Conservation (phyloP, 345 rosid genomes). For the Abelmoschus esculentus region DNA sequence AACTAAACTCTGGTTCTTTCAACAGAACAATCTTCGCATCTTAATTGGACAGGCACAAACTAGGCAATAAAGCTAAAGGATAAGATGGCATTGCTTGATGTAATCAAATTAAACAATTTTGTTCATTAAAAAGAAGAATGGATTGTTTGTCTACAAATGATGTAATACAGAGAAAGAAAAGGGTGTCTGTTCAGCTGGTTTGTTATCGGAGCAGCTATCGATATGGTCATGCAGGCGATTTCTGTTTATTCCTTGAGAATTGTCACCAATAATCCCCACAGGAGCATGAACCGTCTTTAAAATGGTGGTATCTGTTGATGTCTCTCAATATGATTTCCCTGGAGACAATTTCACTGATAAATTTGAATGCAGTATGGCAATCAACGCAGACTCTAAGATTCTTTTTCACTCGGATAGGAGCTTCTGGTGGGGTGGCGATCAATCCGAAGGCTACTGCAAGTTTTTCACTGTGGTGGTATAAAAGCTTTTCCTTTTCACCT, state of each 20-base stretch:
- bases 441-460: conserved; percentile 62
- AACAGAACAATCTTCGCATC: too few species aligned
- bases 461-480: conserved; percentile 53
- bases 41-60: too few species aligned
- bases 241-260: neutral
- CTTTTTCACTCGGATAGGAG: conserved; percentile 60
- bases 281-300: conserved; percentile 56
- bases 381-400: conserved; percentile 55
- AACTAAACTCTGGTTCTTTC: too few species aligned
- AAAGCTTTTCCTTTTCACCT: conserved; percentile 44
- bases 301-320: conserved; percentile 54
- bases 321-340: conserved; percentile 60
- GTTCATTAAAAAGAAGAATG: too few species aligned
- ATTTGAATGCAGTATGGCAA: conserved; percentile 45
- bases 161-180: too few species aligned
- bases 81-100: too few species aligned
- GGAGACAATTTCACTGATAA: conserved; percentile 41
- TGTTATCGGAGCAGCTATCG: too few species aligned
- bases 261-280: conserved; percentile 58
- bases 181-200: too few species aligned
- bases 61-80: too few species aligned
- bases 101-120: too few species aligned
- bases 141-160: too few species aligned
- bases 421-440: conserved; percentile 46
- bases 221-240: too few species aligned